Conservation (phyloP, 805 yeast genomes). For the Zygoascus ofunaensis region DNA sequence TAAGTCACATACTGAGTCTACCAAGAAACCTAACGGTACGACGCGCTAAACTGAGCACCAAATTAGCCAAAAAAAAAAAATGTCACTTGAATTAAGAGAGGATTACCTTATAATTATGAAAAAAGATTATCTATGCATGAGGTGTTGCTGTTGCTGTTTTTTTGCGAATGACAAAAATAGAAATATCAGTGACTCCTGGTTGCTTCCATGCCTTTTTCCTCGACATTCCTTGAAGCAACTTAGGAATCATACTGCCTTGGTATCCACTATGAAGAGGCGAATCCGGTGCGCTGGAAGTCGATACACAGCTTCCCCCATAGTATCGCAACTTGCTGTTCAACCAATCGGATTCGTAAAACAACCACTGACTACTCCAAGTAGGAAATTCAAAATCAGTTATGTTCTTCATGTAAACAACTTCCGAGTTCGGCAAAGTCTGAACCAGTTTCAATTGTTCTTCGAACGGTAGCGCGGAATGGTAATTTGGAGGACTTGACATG, state of each 20-base stretch:
- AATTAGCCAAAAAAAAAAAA: no score
- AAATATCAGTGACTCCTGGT: slow-evolving; percentile 7
- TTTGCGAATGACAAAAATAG: slow-evolving; percentile 13
- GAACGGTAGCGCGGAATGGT: slow-evolving; percentile 7
- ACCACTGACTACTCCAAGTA: slow-evolving; percentile 20
- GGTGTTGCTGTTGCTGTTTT: not conserved
- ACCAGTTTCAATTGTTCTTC: slow-evolving; percentile 10
- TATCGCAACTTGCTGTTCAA: slow-evolving; percentile 2
- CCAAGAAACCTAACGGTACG: no score
- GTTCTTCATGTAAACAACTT: slow-evolving; percentile 11
- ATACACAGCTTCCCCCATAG: not conserved
- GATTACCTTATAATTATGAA: no score
- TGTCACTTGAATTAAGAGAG: no score
- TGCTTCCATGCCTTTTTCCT: slow-evolving; percentile 7
- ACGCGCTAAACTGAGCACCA: no score
- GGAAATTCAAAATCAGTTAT: slow-evolving; percentile 3
- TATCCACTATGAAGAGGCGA: not conserved
- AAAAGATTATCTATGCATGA: not conserved
- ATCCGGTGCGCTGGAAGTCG: not conserved
- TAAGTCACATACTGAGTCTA: no score
- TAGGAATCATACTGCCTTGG: not conserved
- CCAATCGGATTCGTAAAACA: slow-evolving; percentile 19
- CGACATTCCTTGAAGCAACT: slow-evolving; percentile 12
- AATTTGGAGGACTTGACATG: slow-evolving; percentile 16
- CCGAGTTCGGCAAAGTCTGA: slow-evolving; percentile 6